Conservation (phyloP, 306 rosid species). For the Quercus glauca region DNA sequence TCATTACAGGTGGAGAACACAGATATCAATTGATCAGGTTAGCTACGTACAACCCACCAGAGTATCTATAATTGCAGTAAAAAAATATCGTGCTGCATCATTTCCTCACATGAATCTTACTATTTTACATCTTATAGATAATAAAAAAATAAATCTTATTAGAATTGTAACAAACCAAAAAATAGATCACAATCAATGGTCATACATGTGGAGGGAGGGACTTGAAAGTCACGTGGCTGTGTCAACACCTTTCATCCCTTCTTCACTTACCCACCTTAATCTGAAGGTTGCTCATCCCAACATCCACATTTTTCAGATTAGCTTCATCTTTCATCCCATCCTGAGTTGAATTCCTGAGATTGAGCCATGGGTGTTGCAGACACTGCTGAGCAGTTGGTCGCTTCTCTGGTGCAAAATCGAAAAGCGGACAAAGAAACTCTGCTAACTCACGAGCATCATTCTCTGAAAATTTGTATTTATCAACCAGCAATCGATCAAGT, state of each 20-base stretch:
- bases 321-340: slow-evolving; percentile 42
- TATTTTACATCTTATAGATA: slow-evolving; percentile 60
- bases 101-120: slow-evolving; percentile 45
- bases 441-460: slow-evolving; percentile 67
- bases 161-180: slow-evolving; percentile 31
- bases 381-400: slow-evolving; percentile 90
- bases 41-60: slow-evolving; percentile 9
- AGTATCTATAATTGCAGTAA: slow-evolving; percentile 26
- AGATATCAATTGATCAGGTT: slow-evolving; percentile 8
- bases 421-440: slow-evolving; percentile 67
- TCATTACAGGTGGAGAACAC: slow-evolving; percentile 20
- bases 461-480: slow-evolving; percentile 67
- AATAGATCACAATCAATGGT: slow-evolving; percentile 38
- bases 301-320: slow-evolving; percentile 45
- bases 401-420: slow-evolving; percentile 81
- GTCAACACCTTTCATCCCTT: slow-evolving; percentile 24
- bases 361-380: slow-evolving; percentile 84
- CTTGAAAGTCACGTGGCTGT: slow-evolving; percentile 8
- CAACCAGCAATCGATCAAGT: slow-evolving; percentile 64
- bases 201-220: slow-evolving; percentile 25
- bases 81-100: slow-evolving; percentile 34
- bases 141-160: slow-evolving; percentile 40
- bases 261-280: slow-evolving; percentile 76
- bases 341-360: slow-evolving; percentile 32
- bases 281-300: slow-evolving; percentile 76